Evolutionary conservation across 768 basidiomycete species (phyloP), one percentile per base, ranked within the genome.

Genomic region (Butyriboletus loyo): DNA sequence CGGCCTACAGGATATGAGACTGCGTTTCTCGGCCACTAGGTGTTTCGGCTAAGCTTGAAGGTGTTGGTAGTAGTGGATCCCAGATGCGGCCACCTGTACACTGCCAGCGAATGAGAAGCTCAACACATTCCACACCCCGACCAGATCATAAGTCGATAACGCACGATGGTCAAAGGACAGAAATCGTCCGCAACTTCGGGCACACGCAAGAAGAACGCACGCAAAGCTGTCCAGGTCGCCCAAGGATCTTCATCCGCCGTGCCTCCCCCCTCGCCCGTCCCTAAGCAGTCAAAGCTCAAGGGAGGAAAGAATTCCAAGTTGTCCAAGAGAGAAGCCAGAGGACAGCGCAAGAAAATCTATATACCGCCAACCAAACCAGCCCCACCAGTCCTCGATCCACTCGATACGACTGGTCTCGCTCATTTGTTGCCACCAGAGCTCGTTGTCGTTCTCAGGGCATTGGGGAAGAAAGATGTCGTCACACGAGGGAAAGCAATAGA

Each of bases 161-260:
- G 1, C 30, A 50, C 54, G 52, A 79, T 80, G 78, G 58, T 55
- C 19, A 82, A 82, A 58, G 61, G 70, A 10, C 63, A 67, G 49
- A 92, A 89, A 65, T 89, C 88, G 4, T 95, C 92, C 5, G 92
- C 93, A 22, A 77, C 85, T 0, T 84, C 90, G 1, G 91, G 74
- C 5, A 98, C 95, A 9, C 83, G 94, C 54, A 97, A 96, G 77
- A 98, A 97, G 70, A 91, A 96, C 66, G 89, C 89, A 15, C 83
- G 87, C 54, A 94, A 89, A 65, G 78, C 83, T 1, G 75, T 75
- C 15, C 74, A 69, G 40, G 48, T 63, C 21, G 14, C 28, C 9
- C 57, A 62, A 19, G 64, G 49, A 42, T 32, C 59, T 19, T 45
- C 63, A 13, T 36, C 59, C 7, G 42, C 57, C 45, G 45, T 31